Conservation (phyloP, 2,329 filamentous ascomycete species). For the Aciculosporium take region DNA sequence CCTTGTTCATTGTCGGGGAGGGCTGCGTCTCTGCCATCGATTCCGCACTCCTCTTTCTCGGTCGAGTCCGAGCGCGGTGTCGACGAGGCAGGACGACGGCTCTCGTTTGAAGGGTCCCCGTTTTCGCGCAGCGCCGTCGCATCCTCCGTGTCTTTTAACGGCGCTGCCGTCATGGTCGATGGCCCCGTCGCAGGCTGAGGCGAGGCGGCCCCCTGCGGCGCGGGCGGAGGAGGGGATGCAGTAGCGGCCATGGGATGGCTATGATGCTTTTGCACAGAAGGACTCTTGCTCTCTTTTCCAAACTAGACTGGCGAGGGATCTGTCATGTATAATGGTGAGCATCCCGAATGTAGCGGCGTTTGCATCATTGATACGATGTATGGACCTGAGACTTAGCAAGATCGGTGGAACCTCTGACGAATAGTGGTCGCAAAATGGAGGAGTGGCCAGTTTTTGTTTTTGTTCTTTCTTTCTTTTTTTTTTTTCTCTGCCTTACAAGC, state of each 20-base stretch:
- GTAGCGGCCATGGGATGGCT: conserved; percentile 7
- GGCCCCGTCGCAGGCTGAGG: conserved; percentile 8
- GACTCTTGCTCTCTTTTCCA: conserved; percentile 5
- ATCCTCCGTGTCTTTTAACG: conserved; percentile 5
- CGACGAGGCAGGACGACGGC: not conserved
- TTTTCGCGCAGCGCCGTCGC: not conserved
- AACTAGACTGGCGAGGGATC: conserved; percentile 6
- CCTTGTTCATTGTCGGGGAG: no score
- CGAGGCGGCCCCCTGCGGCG: not conserved
- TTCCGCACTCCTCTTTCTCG: conserved; percentile 4
- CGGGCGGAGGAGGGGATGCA: not conserved
- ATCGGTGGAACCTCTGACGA: conserved; percentile 7
- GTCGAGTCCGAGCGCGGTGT: not conserved
- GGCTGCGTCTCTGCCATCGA: conserved; percentile 3
- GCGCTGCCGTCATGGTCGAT: conserved; percentile 8
- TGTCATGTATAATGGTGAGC: conserved; percentile 25
- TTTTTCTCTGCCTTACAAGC: not conserved
- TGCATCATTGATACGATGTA: conserved; percentile 23
- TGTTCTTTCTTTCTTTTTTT: no score
- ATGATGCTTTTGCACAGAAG: not conserved
- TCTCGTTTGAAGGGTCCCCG: not conserved
- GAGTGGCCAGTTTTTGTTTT: not conserved
- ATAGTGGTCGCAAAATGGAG: not conserved
- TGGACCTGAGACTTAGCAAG: conserved; percentile 22
- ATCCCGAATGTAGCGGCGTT: conserved; percentile 17